Conservation (phyloP, 2,329 filamentous ascomycete species). For the Erysiphe pulchra region DNA sequence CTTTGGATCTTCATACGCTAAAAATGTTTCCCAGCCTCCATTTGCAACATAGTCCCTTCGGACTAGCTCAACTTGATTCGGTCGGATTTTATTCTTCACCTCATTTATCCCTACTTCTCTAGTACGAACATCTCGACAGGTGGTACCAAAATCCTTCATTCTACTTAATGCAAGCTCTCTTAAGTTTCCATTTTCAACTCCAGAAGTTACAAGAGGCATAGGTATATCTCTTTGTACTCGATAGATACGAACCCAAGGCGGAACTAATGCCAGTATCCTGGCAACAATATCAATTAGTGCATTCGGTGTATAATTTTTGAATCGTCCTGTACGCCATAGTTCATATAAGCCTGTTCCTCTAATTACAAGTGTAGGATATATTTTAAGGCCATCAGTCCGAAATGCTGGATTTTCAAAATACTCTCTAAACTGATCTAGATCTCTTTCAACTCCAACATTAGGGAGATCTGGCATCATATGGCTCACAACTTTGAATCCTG, state of each 20-base stretch:
- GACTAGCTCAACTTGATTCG: constrained; percentile 86
- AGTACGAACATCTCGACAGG: constrained; percentile 85
- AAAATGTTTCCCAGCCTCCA: constrained; percentile 93
- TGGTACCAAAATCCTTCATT: constrained; percentile 98
- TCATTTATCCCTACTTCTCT: constrained; percentile 96
- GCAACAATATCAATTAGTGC: constrained; percentile 87
- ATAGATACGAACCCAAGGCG: constrained; percentile 96
- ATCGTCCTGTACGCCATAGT: constrained; percentile 85
- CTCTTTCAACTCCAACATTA: constrained; percentile 95
- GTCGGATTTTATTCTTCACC: constrained; percentile 94
- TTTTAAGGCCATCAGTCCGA: constrained; percentile 88
- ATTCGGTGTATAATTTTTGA: constrained; percentile 98
- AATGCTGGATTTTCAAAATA: constrained; percentile 96
- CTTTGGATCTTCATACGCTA: constrained; percentile 94
- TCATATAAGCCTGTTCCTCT: constrained; percentile 91
- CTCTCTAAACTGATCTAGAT: constrained; percentile 87
- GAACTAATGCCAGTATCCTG: constrained; percentile 80
- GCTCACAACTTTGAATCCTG: constrained; percentile 94
- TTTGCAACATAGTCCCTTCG: constrained; percentile 87
- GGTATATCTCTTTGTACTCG: constrained; percentile 95
- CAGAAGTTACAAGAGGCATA: constrained; percentile 98
- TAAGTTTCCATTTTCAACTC: constrained; percentile 92
- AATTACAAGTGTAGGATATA: constrained; percentile 93
- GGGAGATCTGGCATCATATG: constrained; percentile 99
- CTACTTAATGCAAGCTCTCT: constrained; percentile 80